Base-by-base conservation (phyloP, 225 moss, liverwort and hornwort species). In the Rhytidiadelphus loreus region DNA sequence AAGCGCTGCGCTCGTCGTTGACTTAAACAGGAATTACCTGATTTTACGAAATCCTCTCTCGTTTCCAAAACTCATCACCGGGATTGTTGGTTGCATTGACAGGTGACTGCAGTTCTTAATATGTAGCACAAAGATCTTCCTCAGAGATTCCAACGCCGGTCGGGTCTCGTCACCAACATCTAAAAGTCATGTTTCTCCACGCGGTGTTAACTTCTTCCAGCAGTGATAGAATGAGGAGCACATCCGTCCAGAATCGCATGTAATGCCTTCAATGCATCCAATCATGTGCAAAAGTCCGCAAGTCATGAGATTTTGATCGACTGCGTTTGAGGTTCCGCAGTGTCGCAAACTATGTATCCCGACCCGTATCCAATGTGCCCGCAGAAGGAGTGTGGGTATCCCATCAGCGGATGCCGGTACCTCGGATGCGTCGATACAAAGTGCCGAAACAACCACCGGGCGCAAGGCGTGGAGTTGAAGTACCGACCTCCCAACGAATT, bases 331-430 rank as follows among this genome's bases (percentile, higher is more conserved):
- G 59, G 55, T 56, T 59, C 78, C 24, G 20, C 48, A 22, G 70
- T 91, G 90, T 44, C 85, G 41, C 83, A 75, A 41, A 83, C 88
- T 3, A 69, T 88, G 83, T 63, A 75, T 80, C 55, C 87, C 30
- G 89, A 88, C 50, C 92, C 87, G 13, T 89, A 86, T 87, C 89
- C 87, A 10, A 81, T 90, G 87, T 91, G 93, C 85, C 83, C 83
- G 46, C 90, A 65, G 52, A 90, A 85, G 25, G 61, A 41, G 41
- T 90, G 91, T 11, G 87, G 91, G 6, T 85, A 65, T 71, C 90
- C 91, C 62, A 91, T 87, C 65, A 90, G 88, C 20, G 93, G 90
- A 58, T 93, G 93, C 87, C 76, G 93, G 6, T 91, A 83, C 12
- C 85, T 91, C 33, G 88, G 86, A 56, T 93, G 91, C 85, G 64